These are phyloP conservation scores for Camellia lanceoleosa DNA, from an alignment of 148 eudicot species.

Conservation along the genomic window DNA sequence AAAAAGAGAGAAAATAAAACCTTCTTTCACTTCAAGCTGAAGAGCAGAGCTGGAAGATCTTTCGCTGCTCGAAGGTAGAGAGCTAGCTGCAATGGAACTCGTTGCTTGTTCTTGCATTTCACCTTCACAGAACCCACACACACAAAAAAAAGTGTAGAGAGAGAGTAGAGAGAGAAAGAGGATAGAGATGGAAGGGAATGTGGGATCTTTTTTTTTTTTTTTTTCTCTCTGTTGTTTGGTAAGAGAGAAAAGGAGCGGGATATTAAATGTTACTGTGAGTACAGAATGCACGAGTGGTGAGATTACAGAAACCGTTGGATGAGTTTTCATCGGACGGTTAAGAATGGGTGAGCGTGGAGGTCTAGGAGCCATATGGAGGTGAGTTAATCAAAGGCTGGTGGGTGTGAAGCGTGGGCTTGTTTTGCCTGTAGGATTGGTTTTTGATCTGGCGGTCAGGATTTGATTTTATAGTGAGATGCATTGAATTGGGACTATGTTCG, in stretches of 20 bases:
- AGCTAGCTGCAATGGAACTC: conserved; percentile 69
- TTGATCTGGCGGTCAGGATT: conserved; percentile 21
- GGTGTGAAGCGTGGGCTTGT: conserved; percentile 40
- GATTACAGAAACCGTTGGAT: conserved; percentile 44
- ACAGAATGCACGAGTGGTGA: conserved; percentile 13
- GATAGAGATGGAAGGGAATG: neutral
- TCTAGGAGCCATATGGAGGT: conserved; percentile 45
- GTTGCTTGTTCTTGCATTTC: conserved; percentile 83
- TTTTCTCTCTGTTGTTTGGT: neutral
- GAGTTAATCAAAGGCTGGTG: conserved; percentile 57
- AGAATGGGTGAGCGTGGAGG: conserved; percentile 53
- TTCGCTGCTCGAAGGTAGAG: conserved; percentile 92
- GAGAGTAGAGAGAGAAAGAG: conserved; percentile 12
- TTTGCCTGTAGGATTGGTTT: conserved; percentile 20
- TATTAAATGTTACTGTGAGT: conserved; percentile 14
- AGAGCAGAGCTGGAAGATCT: conserved; percentile 96
- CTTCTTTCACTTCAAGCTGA: conserved; percentile 76
- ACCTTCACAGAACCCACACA: neutral
- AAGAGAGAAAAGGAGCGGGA: conserved; percentile 51
- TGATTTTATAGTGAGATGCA: neutral
- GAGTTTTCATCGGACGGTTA: conserved; percentile 35
- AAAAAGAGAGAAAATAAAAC: conserved; percentile 25
- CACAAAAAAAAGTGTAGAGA: neutral
- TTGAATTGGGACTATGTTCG: conserved; percentile 10
- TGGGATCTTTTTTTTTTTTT: neutral